A percentile compares a stretch with the other conserved stretches of the same genome.
Evolutionary conservation across 306 rosid species (phyloP).

Genomic region (Malus fusca): DNA sequence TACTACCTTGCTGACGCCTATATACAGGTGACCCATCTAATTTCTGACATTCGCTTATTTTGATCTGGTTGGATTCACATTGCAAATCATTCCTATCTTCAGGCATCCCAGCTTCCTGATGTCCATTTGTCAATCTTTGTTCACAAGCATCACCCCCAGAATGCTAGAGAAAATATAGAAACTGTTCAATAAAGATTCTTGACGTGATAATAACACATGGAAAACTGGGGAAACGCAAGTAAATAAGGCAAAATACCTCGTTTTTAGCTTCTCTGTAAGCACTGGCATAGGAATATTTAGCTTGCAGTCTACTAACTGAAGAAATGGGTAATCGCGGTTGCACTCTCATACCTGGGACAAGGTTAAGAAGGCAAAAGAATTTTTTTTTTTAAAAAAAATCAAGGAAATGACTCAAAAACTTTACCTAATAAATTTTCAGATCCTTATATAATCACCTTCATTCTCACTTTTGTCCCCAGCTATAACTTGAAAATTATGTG

Average conservation of each 20-base stretch:
- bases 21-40: constrained; percentile 6
- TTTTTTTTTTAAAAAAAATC: constrained; percentile 23
- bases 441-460: constrained; percentile 35
- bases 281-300: constrained; percentile 30
- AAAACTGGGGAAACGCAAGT: background rate
- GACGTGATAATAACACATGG: constrained; percentile 8
- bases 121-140: constrained; percentile 14
- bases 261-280: constrained; percentile 32
- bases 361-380: constrained; percentile 38
- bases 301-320: constrained; percentile 29
- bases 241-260: constrained; percentile 31
- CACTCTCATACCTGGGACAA: constrained; percentile 47
- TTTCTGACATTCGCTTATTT: constrained; percentile 11
- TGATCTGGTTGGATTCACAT: constrained; percentile 13
- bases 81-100: constrained; percentile 4
- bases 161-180: constrained; percentile 32
- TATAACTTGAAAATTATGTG: constrained; percentile 24
- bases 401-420: constrained; percentile 52
- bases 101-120: background rate
- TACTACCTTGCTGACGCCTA: constrained; percentile 4
- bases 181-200: constrained; percentile 4
- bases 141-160: constrained; percentile 27
- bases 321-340: constrained; percentile 24
- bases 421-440: constrained; percentile 23
- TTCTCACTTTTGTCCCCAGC: constrained; percentile 39